These are phyloP conservation scores for Monilinia vaccinii-corymbosi DNA, from an alignment of 2,329 filamentous ascomycete species.

Conservation along the genomic window DNA sequence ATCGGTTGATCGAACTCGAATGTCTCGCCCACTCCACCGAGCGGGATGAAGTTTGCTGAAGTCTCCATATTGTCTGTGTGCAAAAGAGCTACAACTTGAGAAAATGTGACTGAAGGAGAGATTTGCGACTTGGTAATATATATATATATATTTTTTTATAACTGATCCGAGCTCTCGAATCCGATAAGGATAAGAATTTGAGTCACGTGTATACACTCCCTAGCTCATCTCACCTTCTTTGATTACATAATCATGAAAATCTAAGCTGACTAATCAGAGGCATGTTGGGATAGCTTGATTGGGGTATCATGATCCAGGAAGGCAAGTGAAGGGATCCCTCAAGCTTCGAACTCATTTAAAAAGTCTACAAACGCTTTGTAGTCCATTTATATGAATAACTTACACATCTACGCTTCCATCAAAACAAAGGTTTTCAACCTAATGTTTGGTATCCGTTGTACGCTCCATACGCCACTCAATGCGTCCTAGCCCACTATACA, in stretches of 20 bases:
- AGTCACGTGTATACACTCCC: not conserved
- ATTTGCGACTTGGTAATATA: not conserved
- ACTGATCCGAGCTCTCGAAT: not conserved
- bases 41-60: constrained; percentile 13
- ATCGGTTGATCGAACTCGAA: constrained; percentile 5
- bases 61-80: constrained; percentile 6
- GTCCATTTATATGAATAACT: not conserved
- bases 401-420: not conserved
- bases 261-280: too few species aligned
- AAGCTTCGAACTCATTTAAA: not conserved
- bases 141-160: constrained; percentile 9
- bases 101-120: not conserved
- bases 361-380: not conserved
- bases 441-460: constrained; percentile 2
- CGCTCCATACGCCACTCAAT: constrained; percentile 12
- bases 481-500: constrained; percentile 4
- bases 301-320: not conserved
- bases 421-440: not conserved
- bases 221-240: too few species aligned
- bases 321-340: not conserved
- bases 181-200: constrained; percentile 6
- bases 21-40: constrained; percentile 1
- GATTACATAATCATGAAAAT: too few species aligned
- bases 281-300: not conserved
- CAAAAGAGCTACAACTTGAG: not conserved